Evolutionary conservation across 441 rosid species (phyloP).

Genomic region (Corymbia calophylla): DNA sequence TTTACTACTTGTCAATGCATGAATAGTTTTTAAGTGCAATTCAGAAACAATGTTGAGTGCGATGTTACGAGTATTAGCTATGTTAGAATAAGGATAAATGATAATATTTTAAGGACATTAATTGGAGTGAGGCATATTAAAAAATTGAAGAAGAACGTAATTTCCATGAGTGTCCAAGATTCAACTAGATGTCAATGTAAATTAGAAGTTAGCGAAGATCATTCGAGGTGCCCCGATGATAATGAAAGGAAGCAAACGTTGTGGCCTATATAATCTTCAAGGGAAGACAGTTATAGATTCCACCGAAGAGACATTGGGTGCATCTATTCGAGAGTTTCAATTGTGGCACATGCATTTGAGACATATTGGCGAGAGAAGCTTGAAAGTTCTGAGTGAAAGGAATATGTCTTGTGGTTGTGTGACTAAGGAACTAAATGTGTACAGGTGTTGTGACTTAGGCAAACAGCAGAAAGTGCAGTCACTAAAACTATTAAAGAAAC

Average conservation of each 20-base stretch:
- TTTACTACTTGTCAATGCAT: neutral
- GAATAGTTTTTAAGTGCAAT: neutral
- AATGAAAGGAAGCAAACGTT: neutral
- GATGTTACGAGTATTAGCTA: neutral
- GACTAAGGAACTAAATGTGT: neutral
- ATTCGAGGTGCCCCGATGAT: neutral
- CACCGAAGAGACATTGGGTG: neutral
- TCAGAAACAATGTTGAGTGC: fast-evolving
- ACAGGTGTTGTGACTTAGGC: neutral
- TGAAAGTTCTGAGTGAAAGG: neutral
- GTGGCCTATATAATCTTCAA: neutral
- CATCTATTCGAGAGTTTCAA: neutral
- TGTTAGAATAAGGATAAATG: neutral
- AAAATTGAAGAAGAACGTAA: neutral
- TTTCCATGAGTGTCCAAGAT: neutral
- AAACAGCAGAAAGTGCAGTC: fast-evolving
- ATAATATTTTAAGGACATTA: neutral
- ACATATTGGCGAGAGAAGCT: no score
- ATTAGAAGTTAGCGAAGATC: neutral
- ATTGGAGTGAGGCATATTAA: neutral
- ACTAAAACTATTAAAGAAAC: neutral
- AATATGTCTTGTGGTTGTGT: neutral
- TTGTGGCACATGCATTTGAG: neutral
- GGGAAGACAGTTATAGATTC: no score
- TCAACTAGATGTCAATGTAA: neutral